phyloP scores from a whole-genome alignment of 495 filamentous ascomycete species.

The Aspergillus sparsus region DNA sequence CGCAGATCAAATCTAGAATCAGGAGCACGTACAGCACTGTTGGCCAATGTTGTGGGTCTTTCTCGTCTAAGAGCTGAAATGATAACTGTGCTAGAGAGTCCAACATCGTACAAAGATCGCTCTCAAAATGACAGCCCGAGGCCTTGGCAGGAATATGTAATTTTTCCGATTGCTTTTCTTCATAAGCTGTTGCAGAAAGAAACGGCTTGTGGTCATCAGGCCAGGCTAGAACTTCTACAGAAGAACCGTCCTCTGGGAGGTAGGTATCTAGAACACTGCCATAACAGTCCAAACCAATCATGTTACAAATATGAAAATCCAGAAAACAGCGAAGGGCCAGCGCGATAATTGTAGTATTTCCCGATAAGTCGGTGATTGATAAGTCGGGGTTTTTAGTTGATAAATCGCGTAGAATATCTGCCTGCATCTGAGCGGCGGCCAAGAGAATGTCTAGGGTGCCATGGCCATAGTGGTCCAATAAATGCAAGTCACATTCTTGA shows the following conservation, averaged over 20 bases:
- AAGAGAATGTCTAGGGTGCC: not conserved
- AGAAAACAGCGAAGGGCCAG: constrained; percentile 2
- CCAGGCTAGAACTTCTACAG: not conserved
- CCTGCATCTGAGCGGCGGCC: not conserved
- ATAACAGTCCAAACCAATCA: not conserved
- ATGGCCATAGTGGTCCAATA: not conserved
- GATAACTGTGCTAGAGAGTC: not conserved
- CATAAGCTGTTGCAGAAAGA: not conserved
- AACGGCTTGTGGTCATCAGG: not conserved
- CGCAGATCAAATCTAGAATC: not conserved
- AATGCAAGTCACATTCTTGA: not conserved
- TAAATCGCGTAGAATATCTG: not conserved
- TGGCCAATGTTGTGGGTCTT: constrained; percentile 8
- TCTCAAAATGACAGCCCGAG: not conserved
- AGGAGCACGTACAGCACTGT: constrained; percentile 9
- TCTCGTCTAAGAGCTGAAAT: constrained; percentile 2
- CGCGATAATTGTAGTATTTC: not conserved
- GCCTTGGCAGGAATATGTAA: not conserved
- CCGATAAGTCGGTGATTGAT: not conserved
- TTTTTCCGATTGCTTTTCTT: not conserved
- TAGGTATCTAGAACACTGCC: not conserved
- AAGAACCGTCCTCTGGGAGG: not conserved
- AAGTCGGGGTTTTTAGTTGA: not conserved
- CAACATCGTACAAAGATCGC: not conserved
- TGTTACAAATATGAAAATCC: not conserved